Conservation (phyloP, 805 yeast genomes). For the Yamadazyma sp. region DNA sequence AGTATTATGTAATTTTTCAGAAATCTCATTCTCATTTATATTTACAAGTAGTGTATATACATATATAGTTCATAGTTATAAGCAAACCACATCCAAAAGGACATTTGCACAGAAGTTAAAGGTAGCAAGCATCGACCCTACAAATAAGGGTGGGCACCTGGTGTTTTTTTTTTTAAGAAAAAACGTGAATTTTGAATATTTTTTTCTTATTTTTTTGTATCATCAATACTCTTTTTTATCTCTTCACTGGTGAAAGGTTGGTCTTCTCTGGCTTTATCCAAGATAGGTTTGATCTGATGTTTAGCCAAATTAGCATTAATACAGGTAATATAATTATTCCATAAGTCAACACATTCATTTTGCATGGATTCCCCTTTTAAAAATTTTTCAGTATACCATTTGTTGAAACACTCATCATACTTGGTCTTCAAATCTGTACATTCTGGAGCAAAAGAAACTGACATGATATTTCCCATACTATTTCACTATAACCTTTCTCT, state of each 20-base stretch:
- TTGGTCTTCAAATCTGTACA: constrained; percentile 82
- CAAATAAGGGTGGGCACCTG: too few species aligned
- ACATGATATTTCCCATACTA: constrained; percentile 43
- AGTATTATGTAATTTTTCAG: neutral
- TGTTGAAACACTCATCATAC: constrained; percentile 91
- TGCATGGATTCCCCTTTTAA: constrained; percentile 51
- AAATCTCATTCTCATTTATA: too few species aligned
- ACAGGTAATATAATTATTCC: constrained; percentile 89
- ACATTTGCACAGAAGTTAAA: too few species aligned
- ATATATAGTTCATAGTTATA: too few species aligned
- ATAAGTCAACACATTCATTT: constrained; percentile 87
- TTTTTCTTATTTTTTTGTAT: neutral
- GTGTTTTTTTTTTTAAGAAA: too few species aligned
- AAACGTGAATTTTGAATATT: neutral
- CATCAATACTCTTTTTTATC: constrained; percentile 12
- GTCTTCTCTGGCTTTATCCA: constrained; percentile 86
- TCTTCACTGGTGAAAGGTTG: constrained; percentile 63
- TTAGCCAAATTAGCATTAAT: constrained; percentile 66
- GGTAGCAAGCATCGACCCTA: too few species aligned
- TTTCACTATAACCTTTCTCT: too few species aligned
- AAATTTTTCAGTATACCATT: constrained; percentile 88
- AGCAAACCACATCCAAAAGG: too few species aligned
- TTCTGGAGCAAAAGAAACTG: constrained; percentile 91
- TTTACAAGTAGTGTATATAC: too few species aligned
- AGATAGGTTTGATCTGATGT: constrained; percentile 75